phyloP scores from a whole-genome alignment of 2,329 filamentous ascomycete species.

The Thelonectria olida region DNA sequence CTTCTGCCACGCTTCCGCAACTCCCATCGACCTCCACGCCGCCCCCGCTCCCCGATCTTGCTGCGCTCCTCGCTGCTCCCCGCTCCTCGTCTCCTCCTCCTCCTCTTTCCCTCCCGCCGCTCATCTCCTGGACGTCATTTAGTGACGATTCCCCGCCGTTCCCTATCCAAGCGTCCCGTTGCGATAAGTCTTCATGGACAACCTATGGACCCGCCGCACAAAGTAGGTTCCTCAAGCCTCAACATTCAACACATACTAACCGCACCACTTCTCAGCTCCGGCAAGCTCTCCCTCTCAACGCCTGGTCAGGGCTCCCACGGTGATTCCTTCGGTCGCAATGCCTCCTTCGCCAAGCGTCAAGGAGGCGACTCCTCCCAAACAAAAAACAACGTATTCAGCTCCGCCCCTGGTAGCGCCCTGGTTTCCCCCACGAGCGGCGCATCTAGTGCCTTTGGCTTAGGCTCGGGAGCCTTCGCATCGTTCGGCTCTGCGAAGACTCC shows the following conservation, averaged over 20 bases:
- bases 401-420: constrained; percentile 71
- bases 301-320: constrained; percentile 64
- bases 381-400: constrained; percentile 79
- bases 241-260: constrained; percentile 20
- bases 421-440: constrained; percentile 64
- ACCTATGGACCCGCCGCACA: constrained; percentile 82
- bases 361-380: constrained; percentile 77
- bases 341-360: constrained; percentile 76
- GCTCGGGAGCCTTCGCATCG: constrained; percentile 96
- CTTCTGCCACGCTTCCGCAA: constrained; percentile 8
- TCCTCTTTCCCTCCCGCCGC: constrained; percentile 12
- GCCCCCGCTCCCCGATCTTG: background rate
- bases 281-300: constrained; percentile 91
- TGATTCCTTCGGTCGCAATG: constrained; percentile 69
- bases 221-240: constrained; percentile 66
- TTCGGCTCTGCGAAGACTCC: constrained; percentile 83
- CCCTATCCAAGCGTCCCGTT: constrained; percentile 34
- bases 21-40: constrained; percentile 3
- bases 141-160: constrained; percentile 37
- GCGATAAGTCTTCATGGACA: constrained; percentile 63
- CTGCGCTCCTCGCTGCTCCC: background rate
- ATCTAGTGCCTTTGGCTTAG: constrained; percentile 90
- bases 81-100: constrained; percentile 6
- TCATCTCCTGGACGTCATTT: constrained; percentile 29
- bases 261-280: constrained; percentile 64